Evolutionary conservation across 352 stramenopile genomes (phyloP).

Genomic region (Vaucheria bursata): DNA sequence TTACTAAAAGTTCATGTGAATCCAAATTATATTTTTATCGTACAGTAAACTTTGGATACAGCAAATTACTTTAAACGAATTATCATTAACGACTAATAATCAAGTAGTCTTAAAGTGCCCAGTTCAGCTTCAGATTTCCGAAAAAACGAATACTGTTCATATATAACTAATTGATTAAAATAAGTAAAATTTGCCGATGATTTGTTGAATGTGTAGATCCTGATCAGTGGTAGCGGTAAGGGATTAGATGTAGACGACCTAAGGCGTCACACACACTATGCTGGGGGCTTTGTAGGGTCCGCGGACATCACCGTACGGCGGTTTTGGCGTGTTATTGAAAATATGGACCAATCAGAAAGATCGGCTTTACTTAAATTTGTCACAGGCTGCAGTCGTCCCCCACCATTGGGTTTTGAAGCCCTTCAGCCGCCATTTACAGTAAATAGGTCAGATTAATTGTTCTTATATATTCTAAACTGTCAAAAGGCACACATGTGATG

Average conservation of each 20-base stretch:
- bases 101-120: too few species aligned
- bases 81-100: too few species aligned
- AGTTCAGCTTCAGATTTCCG: too few species aligned
- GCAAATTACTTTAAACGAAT: too few species aligned
- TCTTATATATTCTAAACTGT: not conserved
- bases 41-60: too few species aligned
- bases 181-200: too few species aligned
- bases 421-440: constrained; percentile 89
- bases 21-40: too few species aligned
- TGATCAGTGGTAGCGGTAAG: constrained; percentile 71
- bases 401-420: constrained; percentile 81
- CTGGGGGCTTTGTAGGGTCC: constrained; percentile 26
- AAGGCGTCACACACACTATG: constrained; percentile 56
- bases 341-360: constrained; percentile 69
- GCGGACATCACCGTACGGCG: constrained; percentile 44
- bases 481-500: constrained; percentile 56
- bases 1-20: too few species aligned
- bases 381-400: constrained; percentile 83
- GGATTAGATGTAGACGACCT: constrained; percentile 82
- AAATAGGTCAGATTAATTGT: constrained; percentile 40
- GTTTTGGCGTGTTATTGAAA: constrained; percentile 60
- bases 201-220: too few species aligned
- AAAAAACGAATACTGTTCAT: too few species aligned
- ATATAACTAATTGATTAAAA: too few species aligned
- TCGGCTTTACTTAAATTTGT: constrained; percentile 83